These are phyloP conservation scores for Phylloporus sp. DNA, from an alignment of 768 basidiomycete genomes.

Conservation along the genomic window DNA sequence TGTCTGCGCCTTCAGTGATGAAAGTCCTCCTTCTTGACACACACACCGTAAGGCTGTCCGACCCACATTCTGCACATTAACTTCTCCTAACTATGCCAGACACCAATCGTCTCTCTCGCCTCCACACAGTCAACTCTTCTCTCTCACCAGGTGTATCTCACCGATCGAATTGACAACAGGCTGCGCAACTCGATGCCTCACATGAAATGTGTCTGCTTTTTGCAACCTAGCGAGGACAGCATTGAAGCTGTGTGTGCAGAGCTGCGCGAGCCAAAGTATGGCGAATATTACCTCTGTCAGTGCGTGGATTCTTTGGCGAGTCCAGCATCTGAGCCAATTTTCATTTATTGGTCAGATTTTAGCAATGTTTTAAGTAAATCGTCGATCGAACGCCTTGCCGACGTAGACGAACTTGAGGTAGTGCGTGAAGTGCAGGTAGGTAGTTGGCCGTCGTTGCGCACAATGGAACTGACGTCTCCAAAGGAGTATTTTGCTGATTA, in stretches of 20 bases:
- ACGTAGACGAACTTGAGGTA: constrained; percentile 93
- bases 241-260: constrained; percentile 81
- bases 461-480: constrained; percentile 1
- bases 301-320: constrained; percentile 56
- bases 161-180: constrained; percentile 95
- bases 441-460: neutral
- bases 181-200: constrained; percentile 90
- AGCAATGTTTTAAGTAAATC: constrained; percentile 90
- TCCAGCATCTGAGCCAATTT: constrained; percentile 16
- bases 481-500: constrained; percentile 99
- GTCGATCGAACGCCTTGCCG: constrained; percentile 88
- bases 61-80: neutral
- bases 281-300: constrained; percentile 99
- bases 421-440: constrained; percentile 93
- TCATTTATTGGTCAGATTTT: constrained; percentile 60
- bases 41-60: constrained; percentile 70
- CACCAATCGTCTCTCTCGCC: constrained; percentile 92
- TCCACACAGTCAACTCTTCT: constrained; percentile 91
- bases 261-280: constrained; percentile 87
- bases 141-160: constrained; percentile 95
- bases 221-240: constrained; percentile 79
- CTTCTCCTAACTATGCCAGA: constrained; percentile 42
- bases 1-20: constrained; percentile 83
- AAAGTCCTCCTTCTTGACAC: constrained; percentile 93
- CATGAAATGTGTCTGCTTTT: constrained; percentile 95